Percentiles rank a stretch among this genome's conserved stretches.
These are phyloP conservation scores for Zelonia costaricensis DNA, from an alignment of 208 protist species.

Conservation along the genomic window DNA sequence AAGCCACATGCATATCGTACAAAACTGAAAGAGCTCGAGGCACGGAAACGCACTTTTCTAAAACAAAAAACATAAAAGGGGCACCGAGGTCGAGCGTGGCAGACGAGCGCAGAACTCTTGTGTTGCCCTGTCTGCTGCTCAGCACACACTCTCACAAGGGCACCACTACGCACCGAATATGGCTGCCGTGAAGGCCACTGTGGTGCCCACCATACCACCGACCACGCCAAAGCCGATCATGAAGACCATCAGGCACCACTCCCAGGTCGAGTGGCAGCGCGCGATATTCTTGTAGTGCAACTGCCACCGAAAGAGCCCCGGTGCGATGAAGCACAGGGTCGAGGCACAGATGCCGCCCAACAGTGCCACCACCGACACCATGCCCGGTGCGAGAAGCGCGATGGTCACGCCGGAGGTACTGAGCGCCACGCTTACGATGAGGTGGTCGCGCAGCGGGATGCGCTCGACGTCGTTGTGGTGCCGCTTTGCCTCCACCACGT, in stretches of 20 bases:
- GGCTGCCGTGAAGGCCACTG: conserved; percentile 29
- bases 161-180: conserved; percentile 8
- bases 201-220: conserved; percentile 43
- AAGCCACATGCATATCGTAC: too few species aligned
- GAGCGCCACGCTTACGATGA: conserved; percentile 65
- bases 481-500: conserved; percentile 35
- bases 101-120: too few species aligned
- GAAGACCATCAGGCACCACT: conserved; percentile 26
- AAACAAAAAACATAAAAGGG: too few species aligned
- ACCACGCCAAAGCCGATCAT: conserved; percentile 57
- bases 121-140: too few species aligned
- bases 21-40: not conserved
- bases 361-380: conserved; percentile 60
- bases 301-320: conserved; percentile 60
- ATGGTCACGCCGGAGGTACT: conserved; percentile 43
- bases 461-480: conserved; percentile 37
- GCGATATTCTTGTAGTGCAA: conserved; percentile 43
- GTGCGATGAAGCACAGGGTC: conserved; percentile 63
- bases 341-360: conserved; percentile 66
- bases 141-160: too few species aligned
- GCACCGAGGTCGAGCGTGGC: too few species aligned
- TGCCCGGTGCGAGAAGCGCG: conserved; percentile 54
- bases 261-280: conserved; percentile 19
- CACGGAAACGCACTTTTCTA: not conserved
- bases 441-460: conserved; percentile 51